Evolutionary conservation across 192 early-diverging fungal species (phyloP), one percentile per base, ranked within the genome.

Genomic region (Backusella liffmaniae): DNA sequence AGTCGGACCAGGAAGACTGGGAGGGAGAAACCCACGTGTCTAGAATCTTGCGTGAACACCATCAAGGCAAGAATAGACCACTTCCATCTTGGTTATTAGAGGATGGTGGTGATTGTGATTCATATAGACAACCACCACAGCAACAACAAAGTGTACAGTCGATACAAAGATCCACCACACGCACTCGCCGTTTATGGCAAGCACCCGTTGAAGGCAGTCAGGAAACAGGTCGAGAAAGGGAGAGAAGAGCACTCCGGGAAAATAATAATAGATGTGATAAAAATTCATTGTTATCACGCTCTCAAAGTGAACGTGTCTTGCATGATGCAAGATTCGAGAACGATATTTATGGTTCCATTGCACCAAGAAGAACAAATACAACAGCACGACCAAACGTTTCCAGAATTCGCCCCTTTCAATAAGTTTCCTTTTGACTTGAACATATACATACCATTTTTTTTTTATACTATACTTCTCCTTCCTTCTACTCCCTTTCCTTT

Each of bases 11-110:
- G 44, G 84, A 83, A 5, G 88, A 84, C 62, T 76, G 79, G 69
- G 86, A 90, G 70, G 87, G 85, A 36, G 88, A 90, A 68, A 73
- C 85, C 8, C 87, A 89, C 77, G 84, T 90, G 23, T 78, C 83
- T 18, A 81, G 87, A 23, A 75, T 86, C 35, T 70, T 90, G 21
- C 81, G 88, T 12, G 88, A 90, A 39, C 73, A 86, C 59, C 73
- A 80, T 39, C 84, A 88, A 32, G 79, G 86, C 21, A 89, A 88
- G 42, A 79, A 79, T 2, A 80, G 77, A 21, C 59, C 66, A 12
- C 39, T 83, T 29, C 82, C 82, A 15, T 23, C 46, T 29, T 83
- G 77, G 78, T 66, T 79, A 41, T 23, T 39, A 12, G 77, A 79
- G 15, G 23, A 73, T 35, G 12, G n/a, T 29, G 3, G 2, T 13